phyloP scores from a whole-genome alignment of 129 eudicot genomes.

The Pulicaria dysenterica region DNA sequence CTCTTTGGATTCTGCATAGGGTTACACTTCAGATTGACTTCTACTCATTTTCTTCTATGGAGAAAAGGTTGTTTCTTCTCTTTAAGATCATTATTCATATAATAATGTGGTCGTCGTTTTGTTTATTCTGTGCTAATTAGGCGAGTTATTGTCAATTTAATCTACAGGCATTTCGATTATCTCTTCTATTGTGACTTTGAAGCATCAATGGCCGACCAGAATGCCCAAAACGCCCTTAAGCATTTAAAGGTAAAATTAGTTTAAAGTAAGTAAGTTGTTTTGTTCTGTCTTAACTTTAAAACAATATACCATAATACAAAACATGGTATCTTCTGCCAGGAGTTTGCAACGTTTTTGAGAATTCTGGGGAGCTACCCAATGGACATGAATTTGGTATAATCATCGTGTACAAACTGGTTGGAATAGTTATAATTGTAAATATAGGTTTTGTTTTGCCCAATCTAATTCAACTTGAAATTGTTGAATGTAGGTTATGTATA shows the following conservation, averaged over 20 bases:
- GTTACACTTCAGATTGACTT: too few relatives aligned
- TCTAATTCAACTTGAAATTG: too few relatives aligned
- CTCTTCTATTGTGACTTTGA: slow-evolving; percentile 90
- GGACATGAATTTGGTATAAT: slow-evolving; percentile 59
- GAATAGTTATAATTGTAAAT: too few relatives aligned
- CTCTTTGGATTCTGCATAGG: too few relatives aligned
- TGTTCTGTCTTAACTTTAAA: background rate
- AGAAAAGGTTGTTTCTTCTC: too few relatives aligned
- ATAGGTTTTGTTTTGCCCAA: too few relatives aligned
- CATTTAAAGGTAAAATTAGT: slow-evolving; percentile 64
- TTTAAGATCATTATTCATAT: too few relatives aligned
- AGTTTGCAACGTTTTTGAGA: slow-evolving; percentile 86
- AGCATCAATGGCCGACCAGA: slow-evolving; percentile 89
- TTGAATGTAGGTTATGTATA: too few relatives aligned
- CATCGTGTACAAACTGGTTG: background rate
- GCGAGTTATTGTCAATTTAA: slow-evolving; percentile 14
- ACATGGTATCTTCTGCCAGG: slow-evolving; percentile 47
- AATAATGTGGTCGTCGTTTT: slow-evolving; percentile 20
- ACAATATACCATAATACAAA: background rate
- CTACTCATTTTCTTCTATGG: too few relatives aligned
- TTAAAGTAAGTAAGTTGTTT: background rate
- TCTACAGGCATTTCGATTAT: slow-evolving; percentile 71
- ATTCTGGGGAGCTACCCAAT: slow-evolving; percentile 90
- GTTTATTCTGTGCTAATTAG: slow-evolving; percentile 1
- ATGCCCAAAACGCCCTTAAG: slow-evolving; percentile 86